These are phyloP conservation scores for Bipolaris oryzae DNA, from an alignment of 2,329 filamentous ascomycete genomes.

Conservation along the genomic window DNA sequence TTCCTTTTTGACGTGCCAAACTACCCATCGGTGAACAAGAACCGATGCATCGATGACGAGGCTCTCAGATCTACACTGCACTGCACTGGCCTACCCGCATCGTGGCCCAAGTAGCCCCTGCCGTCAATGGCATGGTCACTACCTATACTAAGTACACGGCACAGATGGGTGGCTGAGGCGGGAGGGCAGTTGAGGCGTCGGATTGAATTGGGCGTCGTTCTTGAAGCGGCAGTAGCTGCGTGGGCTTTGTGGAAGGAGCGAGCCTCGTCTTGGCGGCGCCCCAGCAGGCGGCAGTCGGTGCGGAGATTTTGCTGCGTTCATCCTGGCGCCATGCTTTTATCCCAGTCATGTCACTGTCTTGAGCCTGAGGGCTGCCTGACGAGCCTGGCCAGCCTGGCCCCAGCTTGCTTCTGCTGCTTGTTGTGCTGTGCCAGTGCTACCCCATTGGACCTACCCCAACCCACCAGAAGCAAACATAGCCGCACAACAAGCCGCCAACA, in stretches of 20 bases:
- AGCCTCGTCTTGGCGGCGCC: slow-evolving; percentile 20
- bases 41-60: slow-evolving; percentile 6
- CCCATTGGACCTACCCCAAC: background rate
- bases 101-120: slow-evolving; percentile 1
- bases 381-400: background rate
- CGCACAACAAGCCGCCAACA: slow-evolving; percentile 2
- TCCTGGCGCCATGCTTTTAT: slow-evolving; percentile 4
- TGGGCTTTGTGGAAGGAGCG: slow-evolving; percentile 2
- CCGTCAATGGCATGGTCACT: too few species aligned
- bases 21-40: background rate
- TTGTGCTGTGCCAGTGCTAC: background rate
- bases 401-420: slow-evolving; percentile 1
- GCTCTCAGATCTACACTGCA: slow-evolving; percentile 14
- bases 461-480: slow-evolving; percentile 3
- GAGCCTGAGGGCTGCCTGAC: slow-evolving; percentile 7
- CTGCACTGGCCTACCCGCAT: slow-evolving; percentile 5
- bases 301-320: slow-evolving; percentile 7
- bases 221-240: background rate
- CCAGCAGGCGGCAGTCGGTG: slow-evolving; percentile 1
- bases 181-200: slow-evolving; percentile 2
- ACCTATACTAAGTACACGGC: too few species aligned
- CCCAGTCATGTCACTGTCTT: background rate
- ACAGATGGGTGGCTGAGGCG: background rate
- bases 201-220: background rate
- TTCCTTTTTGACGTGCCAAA: background rate